Evolutionary conservation across 2,329 filamentous ascomycete species (phyloP).

Genomic region (Ceratocystiopsis minuta): DNA sequence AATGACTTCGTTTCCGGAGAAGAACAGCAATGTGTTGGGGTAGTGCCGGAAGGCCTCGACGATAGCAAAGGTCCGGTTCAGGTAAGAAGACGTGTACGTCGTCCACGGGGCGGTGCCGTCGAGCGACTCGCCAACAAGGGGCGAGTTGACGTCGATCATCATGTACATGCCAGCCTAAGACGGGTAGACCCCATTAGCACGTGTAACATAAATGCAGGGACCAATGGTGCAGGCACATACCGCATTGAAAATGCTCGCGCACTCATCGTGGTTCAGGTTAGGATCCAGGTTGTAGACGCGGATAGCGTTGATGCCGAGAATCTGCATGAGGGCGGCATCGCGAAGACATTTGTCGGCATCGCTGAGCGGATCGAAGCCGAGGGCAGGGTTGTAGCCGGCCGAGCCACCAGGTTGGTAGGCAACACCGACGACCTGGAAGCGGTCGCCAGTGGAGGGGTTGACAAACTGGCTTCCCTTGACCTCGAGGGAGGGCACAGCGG

Average conservation of each 20-base stretch:
- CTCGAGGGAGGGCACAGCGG: conserved; percentile 38
- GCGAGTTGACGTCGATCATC: conserved; percentile 51
- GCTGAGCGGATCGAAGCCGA: conserved; percentile 40
- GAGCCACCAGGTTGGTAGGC: conserved; percentile 54
- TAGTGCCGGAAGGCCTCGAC: conserved; percentile 50
- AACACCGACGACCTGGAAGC: conserved; percentile 48
- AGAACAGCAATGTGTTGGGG: conserved; percentile 53
- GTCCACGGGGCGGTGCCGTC: conserved; percentile 34
- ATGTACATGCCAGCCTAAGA: conserved; percentile 45
- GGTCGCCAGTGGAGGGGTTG: conserved; percentile 37
- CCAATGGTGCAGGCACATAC: conserved; percentile 13
- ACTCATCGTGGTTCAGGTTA: conserved; percentile 46
- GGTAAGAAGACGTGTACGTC: conserved; percentile 38
- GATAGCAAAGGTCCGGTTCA: conserved; percentile 48
- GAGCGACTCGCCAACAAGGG: conserved; percentile 38
- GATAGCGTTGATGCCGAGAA: conserved; percentile 46
- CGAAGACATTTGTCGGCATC: conserved; percentile 39
- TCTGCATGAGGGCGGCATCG: conserved; percentile 48
- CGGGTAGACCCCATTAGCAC: not conserved
- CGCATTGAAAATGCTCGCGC: conserved; percentile 49
- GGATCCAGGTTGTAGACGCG: conserved; percentile 54
- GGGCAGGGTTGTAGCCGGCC: conserved; percentile 37
- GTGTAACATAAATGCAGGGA: not conserved
- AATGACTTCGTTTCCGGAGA: conserved; percentile 66
- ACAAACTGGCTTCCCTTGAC: conserved; percentile 41